Conservation (phyloP, 805 yeast genomes). For the Saccharomycopsis sp. region DNA sequence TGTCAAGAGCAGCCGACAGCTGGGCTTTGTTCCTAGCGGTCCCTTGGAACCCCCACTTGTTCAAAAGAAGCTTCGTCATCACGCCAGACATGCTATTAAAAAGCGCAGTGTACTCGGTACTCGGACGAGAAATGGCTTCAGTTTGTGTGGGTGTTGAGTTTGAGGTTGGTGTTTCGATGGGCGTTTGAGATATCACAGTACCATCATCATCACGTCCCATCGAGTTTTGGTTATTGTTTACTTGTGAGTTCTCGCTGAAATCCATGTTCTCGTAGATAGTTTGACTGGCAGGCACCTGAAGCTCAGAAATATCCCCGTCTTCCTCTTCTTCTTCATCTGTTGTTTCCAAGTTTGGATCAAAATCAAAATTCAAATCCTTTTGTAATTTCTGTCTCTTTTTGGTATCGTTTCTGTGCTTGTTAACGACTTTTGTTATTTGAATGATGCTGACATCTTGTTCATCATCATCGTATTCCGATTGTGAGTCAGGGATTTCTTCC, state of each 20-base stretch:
- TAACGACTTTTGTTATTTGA: constrained; percentile 14
- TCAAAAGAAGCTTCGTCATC: constrained; percentile 4
- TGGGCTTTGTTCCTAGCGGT: constrained; percentile 10
- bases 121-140: too few species aligned
- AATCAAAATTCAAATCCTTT: too few species aligned
- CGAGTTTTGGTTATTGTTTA: too few species aligned
- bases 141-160: too few species aligned
- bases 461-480: constrained; percentile 13
- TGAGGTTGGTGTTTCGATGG: too few species aligned
- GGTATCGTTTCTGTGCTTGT: not conserved
- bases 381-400: not conserved
- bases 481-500: constrained; percentile 15
- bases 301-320: constrained; percentile 5
- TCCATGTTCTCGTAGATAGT: too few species aligned
- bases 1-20: not conserved
- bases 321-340: too few species aligned
- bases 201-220: too few species aligned
- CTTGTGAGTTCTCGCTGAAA: too few species aligned
- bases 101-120: not conserved
- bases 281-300: constrained; percentile 18
- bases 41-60: constrained; percentile 15
- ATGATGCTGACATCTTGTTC: constrained; percentile 18
- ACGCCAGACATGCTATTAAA: not conserved
- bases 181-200: too few species aligned
- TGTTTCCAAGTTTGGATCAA: not conserved